A percentile compares a stretch with the other conserved stretches of the same genome.
Evolutionary conservation across 306 rosid genomes (phyloP).

Genomic region (Dryas drummondii): DNA sequence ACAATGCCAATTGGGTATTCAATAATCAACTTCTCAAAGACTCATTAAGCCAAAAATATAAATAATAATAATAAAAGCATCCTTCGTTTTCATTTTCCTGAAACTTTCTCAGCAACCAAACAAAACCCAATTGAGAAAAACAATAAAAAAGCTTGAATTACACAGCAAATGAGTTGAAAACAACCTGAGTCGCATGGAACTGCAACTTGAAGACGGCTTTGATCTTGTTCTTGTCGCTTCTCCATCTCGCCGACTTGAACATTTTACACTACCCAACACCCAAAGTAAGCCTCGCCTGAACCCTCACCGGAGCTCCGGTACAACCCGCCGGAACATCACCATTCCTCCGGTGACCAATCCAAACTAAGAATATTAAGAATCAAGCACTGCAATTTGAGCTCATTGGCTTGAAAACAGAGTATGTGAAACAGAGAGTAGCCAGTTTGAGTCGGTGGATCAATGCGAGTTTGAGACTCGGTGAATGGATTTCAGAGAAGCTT

Average conservation of each 20-base stretch:
- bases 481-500: constrained; percentile 1
- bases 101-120: constrained; percentile 35
- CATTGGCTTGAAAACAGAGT: constrained; percentile 17
- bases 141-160: background rate
- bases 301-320: constrained; percentile 17
- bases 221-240: constrained; percentile 77
- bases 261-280: constrained; percentile 31
- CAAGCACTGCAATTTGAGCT: constrained; percentile 21
- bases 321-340: constrained; percentile 16
- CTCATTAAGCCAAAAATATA: background rate
- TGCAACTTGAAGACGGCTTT: constrained; percentile 75
- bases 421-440: background rate
- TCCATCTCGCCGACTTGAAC: constrained; percentile 93
- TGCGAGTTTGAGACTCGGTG: constrained; percentile 13
- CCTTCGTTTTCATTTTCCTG: constrained; percentile 1
- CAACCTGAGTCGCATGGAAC: constrained; percentile 78
- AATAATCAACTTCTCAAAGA: constrained; percentile 6
- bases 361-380: background rate
- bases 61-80: background rate
- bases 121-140: constrained; percentile 23
- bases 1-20: background rate
- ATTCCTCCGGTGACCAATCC: constrained; percentile 33
- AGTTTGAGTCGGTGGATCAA: constrained; percentile 21
- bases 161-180: background rate
- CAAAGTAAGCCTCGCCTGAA: constrained; percentile 21